Percentiles rank a stretch among this genome's conserved stretches.
phyloP scores from a whole-genome alignment of 495 filamentous ascomycete genomes.

The Aspergillus funiculosus region DNA sequence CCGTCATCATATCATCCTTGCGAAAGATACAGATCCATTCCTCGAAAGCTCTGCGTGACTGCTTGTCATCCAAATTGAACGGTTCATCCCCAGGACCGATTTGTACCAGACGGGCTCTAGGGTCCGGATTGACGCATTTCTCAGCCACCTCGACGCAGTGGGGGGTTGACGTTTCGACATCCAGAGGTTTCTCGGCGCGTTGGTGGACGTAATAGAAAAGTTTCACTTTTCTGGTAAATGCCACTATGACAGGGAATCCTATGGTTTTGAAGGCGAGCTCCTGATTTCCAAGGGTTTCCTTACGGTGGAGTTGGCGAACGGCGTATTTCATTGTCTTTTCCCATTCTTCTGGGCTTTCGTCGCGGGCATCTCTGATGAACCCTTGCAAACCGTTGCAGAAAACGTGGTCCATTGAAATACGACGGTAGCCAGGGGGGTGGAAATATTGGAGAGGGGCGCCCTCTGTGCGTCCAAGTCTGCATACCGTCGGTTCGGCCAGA shows the following conservation, averaged over 20 bases:
- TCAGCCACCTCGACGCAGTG: slow-evolving; percentile 6
- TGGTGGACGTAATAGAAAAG: slow-evolving; percentile 19
- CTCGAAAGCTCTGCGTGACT: slow-evolving; percentile 7
- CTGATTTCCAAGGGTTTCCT: not conserved
- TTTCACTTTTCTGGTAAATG: slow-evolving; percentile 13
- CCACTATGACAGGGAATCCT: slow-evolving; percentile 13
- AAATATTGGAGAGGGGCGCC: slow-evolving; percentile 6
- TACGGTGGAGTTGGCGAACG: slow-evolving; percentile 3
- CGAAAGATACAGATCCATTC: slow-evolving; percentile 8
- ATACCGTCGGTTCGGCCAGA: not conserved
- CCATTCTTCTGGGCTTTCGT: slow-evolving; percentile 20
- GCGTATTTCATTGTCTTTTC: slow-evolving; percentile 6
- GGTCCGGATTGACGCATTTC: slow-evolving; percentile 11
- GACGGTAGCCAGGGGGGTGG: slow-evolving; percentile 8
- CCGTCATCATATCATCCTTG: not conserved
- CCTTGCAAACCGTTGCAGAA: slow-evolving; percentile 11
- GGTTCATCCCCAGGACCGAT: slow-evolving; percentile 12
- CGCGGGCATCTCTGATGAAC: slow-evolving; percentile 8
- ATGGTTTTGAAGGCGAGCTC: not conserved
- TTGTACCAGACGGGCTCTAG: slow-evolving; percentile 10
- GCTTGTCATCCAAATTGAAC: slow-evolving; percentile 6
- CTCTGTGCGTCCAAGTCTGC: not conserved
- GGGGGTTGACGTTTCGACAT: not conserved
- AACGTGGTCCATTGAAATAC: slow-evolving; percentile 4
- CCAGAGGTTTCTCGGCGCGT: not conserved